Conservation (phyloP, 2,329 filamentous ascomycete genomes). For the Aspergillus awamori region DNA sequence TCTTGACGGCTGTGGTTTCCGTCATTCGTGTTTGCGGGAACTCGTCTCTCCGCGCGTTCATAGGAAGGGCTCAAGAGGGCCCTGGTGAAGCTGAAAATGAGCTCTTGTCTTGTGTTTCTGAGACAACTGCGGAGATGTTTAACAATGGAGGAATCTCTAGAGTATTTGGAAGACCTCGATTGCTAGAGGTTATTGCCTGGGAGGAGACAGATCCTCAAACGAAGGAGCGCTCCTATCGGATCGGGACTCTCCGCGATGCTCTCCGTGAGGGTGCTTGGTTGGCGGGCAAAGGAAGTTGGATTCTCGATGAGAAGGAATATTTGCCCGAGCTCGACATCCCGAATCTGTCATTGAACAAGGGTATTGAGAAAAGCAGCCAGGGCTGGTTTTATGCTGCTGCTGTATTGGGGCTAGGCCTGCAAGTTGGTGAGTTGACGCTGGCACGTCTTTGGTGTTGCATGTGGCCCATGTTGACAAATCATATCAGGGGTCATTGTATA, state of each 20-base stretch:
- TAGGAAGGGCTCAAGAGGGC: constrained; percentile 51
- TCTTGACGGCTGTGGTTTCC: constrained; percentile 49
- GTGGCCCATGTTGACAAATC: background rate
- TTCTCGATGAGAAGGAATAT: constrained; percentile 14
- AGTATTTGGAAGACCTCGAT: constrained; percentile 38
- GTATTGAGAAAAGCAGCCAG: constrained; percentile 31
- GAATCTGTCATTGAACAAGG: constrained; percentile 42
- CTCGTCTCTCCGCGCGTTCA: constrained; percentile 47
- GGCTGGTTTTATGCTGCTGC: constrained; percentile 37
- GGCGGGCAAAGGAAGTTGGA: constrained; percentile 8
- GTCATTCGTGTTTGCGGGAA: constrained; percentile 52
- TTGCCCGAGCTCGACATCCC: constrained; percentile 35
- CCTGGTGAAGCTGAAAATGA: constrained; percentile 46
- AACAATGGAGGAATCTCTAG: constrained; percentile 46
- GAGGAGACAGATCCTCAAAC: constrained; percentile 45
- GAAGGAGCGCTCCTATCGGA: constrained; percentile 17
- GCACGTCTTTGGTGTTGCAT: background rate
- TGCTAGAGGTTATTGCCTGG: constrained; percentile 45
- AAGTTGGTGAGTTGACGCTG: constrained; percentile 28
- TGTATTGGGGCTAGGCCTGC: constrained; percentile 29
- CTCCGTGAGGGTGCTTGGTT: constrained; percentile 28
- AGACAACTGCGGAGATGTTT: constrained; percentile 51
- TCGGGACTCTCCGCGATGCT: constrained; percentile 34
- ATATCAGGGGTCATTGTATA: constrained; percentile 31
- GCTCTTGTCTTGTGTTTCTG: constrained; percentile 51